These are phyloP conservation scores for Heliamphora ciliata DNA, from an alignment of 179 eudicot genomes.

Conservation along the genomic window DNA sequence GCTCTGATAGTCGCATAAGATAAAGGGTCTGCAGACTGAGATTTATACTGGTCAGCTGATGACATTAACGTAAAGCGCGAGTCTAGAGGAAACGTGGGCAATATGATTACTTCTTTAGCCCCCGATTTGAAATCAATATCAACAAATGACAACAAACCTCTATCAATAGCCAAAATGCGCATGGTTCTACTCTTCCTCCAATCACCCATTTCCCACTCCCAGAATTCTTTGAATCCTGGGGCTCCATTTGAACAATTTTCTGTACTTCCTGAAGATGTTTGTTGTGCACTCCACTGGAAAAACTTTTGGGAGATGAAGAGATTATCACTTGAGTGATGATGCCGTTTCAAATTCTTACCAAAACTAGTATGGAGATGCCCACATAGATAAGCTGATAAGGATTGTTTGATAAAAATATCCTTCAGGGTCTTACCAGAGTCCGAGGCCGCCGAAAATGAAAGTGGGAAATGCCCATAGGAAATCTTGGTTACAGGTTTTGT, in stretches of 20 bases:
- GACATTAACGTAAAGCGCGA: conserved; percentile 52
- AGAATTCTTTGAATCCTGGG: conserved; percentile 45
- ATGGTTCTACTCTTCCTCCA: conserved; percentile 76
- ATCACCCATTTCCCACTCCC: conserved; percentile 99
- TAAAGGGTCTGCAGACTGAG: conserved; percentile 32
- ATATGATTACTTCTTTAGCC: conserved; percentile 41
- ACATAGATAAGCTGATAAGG: conserved; percentile 72
- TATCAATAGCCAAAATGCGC: conserved; percentile 81
- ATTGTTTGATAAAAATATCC: conserved; percentile 56
- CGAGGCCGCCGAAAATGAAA: conserved; percentile 72
- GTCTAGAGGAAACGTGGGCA: conserved; percentile 80
- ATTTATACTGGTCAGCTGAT: conserved; percentile 31
- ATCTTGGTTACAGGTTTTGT: conserved; percentile 58
- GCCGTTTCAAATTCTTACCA: conserved; percentile 80
- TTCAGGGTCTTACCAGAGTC: conserved; percentile 63
- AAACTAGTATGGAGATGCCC: conserved; percentile 79
- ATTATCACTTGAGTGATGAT: conserved; percentile 37
- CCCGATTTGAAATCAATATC: conserved; percentile 59
- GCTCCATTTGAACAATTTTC: conserved; percentile 33
- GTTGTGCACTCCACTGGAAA: conserved; percentile 53
- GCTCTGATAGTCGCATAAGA: conserved; percentile 53
- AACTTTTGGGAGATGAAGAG: conserved; percentile 18
- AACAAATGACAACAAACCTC: conserved; percentile 67
- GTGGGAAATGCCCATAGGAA: conserved; percentile 85
- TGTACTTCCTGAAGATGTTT: conserved; percentile 17